Percentiles rank a stretch among this genome's conserved stretches.
Evolutionary conservation across 148 eudicot genomes (phyloP).

Genomic region (Pouteria glomerata): DNA sequence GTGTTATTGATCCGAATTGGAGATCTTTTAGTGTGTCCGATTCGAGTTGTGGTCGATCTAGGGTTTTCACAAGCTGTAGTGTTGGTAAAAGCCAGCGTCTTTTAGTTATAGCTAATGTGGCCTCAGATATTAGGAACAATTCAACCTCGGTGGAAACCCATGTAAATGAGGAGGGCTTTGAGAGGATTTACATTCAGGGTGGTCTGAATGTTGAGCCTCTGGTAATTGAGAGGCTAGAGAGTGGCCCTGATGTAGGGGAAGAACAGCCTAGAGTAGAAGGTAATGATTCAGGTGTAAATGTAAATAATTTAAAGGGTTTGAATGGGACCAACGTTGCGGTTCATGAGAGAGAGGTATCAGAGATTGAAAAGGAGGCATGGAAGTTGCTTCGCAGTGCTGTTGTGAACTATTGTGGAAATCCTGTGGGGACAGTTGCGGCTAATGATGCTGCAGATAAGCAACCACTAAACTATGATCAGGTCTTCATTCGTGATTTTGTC

Average conservation of each 20-base stretch:
- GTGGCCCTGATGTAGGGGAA: constrained; percentile 14
- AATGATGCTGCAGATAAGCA: constrained; percentile 53
- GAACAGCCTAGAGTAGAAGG: constrained; percentile 17
- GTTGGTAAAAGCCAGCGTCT: constrained; percentile 22
- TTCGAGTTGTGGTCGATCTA: constrained; percentile 39
- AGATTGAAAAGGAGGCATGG: constrained; percentile 81
- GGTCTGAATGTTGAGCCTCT: constrained; percentile 58
- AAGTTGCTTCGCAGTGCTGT: constrained; percentile 54
- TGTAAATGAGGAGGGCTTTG: constrained; percentile 46
- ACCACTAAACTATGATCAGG: constrained; percentile 76
- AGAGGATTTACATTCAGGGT: constrained; percentile 51
- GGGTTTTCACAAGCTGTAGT: constrained; percentile 24
- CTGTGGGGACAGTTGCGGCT: constrained; percentile 88
- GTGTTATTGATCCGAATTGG: constrained; percentile 38
- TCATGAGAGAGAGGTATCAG: constrained; percentile 33
- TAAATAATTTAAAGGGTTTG: constrained; percentile 19
- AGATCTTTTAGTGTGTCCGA: constrained; percentile 48
- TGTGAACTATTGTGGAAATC: constrained; percentile 70
- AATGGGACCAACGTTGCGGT: constrained; percentile 21
- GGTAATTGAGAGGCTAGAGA: constrained; percentile 37
- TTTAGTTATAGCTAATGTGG: constrained; percentile 37
- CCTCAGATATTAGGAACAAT: constrained; percentile 57
- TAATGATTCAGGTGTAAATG: constrained; percentile 22
- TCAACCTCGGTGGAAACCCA: constrained; percentile 50
- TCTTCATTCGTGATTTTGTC: constrained; percentile 81